These are phyloP conservation scores for Porcisia hertigi DNA, from an alignment of 208 protist genomes.

Conservation along the genomic window DNA sequence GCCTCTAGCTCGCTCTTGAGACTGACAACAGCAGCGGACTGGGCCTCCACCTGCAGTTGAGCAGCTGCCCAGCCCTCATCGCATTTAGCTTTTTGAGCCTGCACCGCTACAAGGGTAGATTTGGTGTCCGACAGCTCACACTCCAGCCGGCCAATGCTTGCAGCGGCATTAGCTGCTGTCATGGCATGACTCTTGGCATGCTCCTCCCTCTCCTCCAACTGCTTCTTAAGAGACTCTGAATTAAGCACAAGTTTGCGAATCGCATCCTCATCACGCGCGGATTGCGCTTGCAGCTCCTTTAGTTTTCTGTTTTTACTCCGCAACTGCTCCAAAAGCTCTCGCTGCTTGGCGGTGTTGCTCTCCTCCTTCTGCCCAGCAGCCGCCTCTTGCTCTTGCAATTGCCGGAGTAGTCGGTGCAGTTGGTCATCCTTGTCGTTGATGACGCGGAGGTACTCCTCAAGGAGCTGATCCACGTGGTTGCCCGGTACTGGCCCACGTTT, in stretches of 20 bases:
- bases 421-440: slow-evolving; percentile 89
- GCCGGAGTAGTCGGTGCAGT: slow-evolving; percentile 58
- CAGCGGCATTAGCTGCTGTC: not conserved
- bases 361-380: slow-evolving; percentile 39
- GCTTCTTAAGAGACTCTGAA: slow-evolving; percentile 39
- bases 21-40: not conserved
- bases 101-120: not conserved
- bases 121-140: not conserved
- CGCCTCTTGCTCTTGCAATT: slow-evolving; percentile 44
- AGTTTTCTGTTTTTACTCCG: slow-evolving; percentile 25
- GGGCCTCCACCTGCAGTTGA: slow-evolving; percentile 1
- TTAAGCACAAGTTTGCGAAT: slow-evolving; percentile 41
- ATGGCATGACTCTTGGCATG: not conserved
- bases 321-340: slow-evolving; percentile 21
- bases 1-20: slow-evolving; percentile 9
- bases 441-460: slow-evolving; percentile 87
- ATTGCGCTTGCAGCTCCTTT: slow-evolving; percentile 30
- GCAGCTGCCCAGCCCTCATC: slow-evolving; percentile 1
- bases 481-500: slow-evolving; percentile 4
- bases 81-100: slow-evolving; percentile 4
- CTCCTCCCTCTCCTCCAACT: slow-evolving; percentile 25
- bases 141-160: not conserved
- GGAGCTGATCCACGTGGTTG: slow-evolving; percentile 60
- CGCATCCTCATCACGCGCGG: slow-evolving; percentile 28
- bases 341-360: slow-evolving; percentile 18